phyloP scores from a whole-genome alignment of 2,329 filamentous ascomycete species.

The Colletotrichum liaoningense region DNA sequence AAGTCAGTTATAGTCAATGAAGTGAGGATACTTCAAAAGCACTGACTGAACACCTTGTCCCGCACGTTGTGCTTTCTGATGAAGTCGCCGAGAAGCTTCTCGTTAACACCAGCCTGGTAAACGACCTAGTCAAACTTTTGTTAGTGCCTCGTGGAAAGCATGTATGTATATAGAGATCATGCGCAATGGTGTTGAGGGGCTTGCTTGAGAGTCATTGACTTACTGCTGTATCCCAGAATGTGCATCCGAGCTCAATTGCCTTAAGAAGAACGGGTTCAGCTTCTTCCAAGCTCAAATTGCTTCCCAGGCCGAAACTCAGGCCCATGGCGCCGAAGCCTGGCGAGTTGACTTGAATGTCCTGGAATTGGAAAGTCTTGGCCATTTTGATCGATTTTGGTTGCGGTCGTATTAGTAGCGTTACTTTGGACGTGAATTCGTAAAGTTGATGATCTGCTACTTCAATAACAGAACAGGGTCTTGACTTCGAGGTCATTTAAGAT shows the following conservation, averaged over 20 bases:
- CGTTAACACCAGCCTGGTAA: slow-evolving; percentile 59
- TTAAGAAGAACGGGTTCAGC: slow-evolving; percentile 62
- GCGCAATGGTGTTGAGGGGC: too few relatives aligned
- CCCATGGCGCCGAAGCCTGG: slow-evolving; percentile 65
- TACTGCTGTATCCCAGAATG: slow-evolving; percentile 59
- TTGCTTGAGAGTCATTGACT: slow-evolving; percentile 31
- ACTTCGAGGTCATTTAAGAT: background rate
- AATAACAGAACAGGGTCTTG: background rate
- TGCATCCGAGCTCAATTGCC: slow-evolving; percentile 58
- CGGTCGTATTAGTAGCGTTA: background rate
- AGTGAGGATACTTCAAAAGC: background rate
- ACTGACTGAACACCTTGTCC: slow-evolving; percentile 58
- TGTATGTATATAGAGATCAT: background rate
- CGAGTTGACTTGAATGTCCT: slow-evolving; percentile 48
- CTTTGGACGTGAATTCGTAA: background rate
- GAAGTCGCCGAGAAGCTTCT: slow-evolving; percentile 63
- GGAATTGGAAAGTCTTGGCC: slow-evolving; percentile 55
- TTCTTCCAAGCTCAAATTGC: slow-evolving; percentile 53
- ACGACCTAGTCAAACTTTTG: slow-evolving; percentile 47
- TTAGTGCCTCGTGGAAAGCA: background rate
- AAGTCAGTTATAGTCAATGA: background rate
- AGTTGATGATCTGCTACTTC: background rate
- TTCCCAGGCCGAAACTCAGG: slow-evolving; percentile 55
- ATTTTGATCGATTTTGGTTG: slow-evolving; percentile 37
- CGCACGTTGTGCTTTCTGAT: slow-evolving; percentile 62